A percentile compares a stretch with the other conserved stretches of the same genome.
Conservation (phyloP, 495 filamentous ascomycete genomes). For the Penicillium alfredii region DNA sequence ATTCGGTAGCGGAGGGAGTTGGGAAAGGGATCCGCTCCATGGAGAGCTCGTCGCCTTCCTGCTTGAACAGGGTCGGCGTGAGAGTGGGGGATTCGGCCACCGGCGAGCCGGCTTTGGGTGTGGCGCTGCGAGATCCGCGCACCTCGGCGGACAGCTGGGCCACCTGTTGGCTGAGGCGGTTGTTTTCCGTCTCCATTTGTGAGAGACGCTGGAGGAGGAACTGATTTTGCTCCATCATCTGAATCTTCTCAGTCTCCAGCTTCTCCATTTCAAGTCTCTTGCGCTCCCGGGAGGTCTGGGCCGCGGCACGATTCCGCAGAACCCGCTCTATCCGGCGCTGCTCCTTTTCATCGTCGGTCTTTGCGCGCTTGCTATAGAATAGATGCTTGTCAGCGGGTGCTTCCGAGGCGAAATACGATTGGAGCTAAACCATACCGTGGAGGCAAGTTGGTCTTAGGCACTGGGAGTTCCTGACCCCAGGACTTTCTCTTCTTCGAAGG, state of each 20-base stretch:
- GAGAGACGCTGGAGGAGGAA: slow-evolving; percentile 60
- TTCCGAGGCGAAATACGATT: slow-evolving; percentile 4
- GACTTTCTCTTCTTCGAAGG: slow-evolving; percentile 94
- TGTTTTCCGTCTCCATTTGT: slow-evolving; percentile 60
- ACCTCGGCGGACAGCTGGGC: slow-evolving; percentile 57
- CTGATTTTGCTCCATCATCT: slow-evolving; percentile 62
- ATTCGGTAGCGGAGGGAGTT: slow-evolving; percentile 43
- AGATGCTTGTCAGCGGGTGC: too few relatives aligned
- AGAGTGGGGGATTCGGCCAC: slow-evolving; percentile 40
- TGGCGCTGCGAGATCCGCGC: slow-evolving; percentile 42
- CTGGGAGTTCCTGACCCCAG: slow-evolving; percentile 95
- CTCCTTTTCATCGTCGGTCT: slow-evolving; percentile 98
- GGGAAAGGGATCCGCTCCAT: slow-evolving; percentile 46
- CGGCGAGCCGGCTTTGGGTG: slow-evolving; percentile 34
- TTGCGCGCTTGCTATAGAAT: slow-evolving; percentile 77
- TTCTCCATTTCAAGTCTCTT: slow-evolving; percentile 92
- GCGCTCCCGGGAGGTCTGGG: slow-evolving; percentile 91
- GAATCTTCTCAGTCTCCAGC: slow-evolving; percentile 68
- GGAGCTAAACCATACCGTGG: slow-evolving; percentile 60
- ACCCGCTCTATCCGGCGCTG: slow-evolving; percentile 96
- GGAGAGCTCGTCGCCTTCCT: slow-evolving; percentile 48
- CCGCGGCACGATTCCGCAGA: slow-evolving; percentile 88
- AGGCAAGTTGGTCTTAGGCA: slow-evolving; percentile 93
- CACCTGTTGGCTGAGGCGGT: slow-evolving; percentile 58
- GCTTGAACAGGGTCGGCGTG: slow-evolving; percentile 49